A percentile compares a stretch with the other conserved stretches of the same genome.
These are phyloP conservation scores for Xylaria venustula DNA, from an alignment of 495 filamentous ascomycete genomes.

Conservation along the genomic window DNA sequence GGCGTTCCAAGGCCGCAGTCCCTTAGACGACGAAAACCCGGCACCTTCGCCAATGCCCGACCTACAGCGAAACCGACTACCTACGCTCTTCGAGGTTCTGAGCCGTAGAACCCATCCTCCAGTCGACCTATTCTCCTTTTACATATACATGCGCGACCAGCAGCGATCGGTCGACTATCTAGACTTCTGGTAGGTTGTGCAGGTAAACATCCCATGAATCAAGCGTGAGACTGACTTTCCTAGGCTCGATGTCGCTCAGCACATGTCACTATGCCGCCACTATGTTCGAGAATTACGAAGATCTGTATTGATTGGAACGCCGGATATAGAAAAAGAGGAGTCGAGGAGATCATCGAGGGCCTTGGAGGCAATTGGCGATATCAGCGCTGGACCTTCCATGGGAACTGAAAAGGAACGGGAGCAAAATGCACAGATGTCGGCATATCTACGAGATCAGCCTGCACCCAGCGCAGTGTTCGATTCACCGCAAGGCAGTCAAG, in stretches of 20 bases:
- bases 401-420: constrained; percentile 61
- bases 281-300: constrained; percentile 94
- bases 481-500: constrained; percentile 68
- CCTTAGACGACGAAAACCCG: constrained; percentile 25
- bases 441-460: constrained; percentile 79
- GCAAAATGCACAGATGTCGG: constrained; percentile 84
- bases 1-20: constrained; percentile 27
- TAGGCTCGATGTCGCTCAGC: constrained; percentile 98
- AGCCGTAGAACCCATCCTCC: constrained; percentile 87
- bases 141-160: constrained; percentile 99
- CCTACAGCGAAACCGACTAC: constrained; percentile 72
- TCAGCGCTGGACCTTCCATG: constrained; percentile 53
- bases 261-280: constrained; percentile 96
- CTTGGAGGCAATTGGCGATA: constrained; percentile 68
- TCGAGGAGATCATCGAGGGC: constrained; percentile 82
- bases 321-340: constrained; percentile 77
- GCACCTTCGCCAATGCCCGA: constrained; percentile 46
- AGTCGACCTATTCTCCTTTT: constrained; percentile 96
- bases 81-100: constrained; percentile 91
- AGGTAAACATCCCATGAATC: constrained; percentile 9
- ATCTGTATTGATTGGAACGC: constrained; percentile 89
- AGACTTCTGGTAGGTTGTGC: constrained; percentile 81
- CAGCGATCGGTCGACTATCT: constrained; percentile 96
- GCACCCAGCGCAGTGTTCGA: constrained; percentile 45
- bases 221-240: constrained; percentile 7